phyloP scores from a whole-genome alignment of 306 rosid genomes.

The Echinosophora koreensis region DNA sequence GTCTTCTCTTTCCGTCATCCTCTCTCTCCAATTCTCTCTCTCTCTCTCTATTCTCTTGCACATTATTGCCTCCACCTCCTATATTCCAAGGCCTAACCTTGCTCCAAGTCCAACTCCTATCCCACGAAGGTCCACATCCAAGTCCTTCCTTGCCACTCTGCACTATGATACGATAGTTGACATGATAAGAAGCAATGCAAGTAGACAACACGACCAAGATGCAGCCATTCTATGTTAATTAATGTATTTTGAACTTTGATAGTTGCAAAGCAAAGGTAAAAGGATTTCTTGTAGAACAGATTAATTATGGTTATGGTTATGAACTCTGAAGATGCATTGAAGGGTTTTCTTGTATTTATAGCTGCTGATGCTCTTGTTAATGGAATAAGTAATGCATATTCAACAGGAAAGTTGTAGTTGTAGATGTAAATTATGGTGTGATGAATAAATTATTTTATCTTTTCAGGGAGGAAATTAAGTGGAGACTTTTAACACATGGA shows the following conservation, averaged over 20 bases:
- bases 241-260: neutral
- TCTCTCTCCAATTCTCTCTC: no score
- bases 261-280: neutral
- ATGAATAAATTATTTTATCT: constrained; percentile 31
- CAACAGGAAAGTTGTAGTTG: neutral
- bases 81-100: constrained; percentile 53
- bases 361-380: constrained; percentile 20
- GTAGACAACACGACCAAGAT: constrained; percentile 45
- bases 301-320: neutral
- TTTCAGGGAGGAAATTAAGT: constrained; percentile 19
- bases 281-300: constrained; percentile 6
- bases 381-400: neutral
- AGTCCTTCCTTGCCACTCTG: constrained; percentile 59
- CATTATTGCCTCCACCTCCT: constrained; percentile 47
- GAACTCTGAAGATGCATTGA: constrained; percentile 14
- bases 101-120: constrained; percentile 56
- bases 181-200: constrained; percentile 47
- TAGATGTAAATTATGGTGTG: constrained; percentile 26
- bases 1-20: no score
- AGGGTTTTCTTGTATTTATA: constrained; percentile 48
- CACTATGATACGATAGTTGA: constrained; percentile 53
- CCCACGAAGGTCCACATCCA: constrained; percentile 63
- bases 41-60: no score
- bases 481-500: constrained; percentile 50
- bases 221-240: constrained; percentile 48